Evolutionary conservation across 164 flowering plant species (phyloP).

Genomic region (Vitis rotundifolia): DNA sequence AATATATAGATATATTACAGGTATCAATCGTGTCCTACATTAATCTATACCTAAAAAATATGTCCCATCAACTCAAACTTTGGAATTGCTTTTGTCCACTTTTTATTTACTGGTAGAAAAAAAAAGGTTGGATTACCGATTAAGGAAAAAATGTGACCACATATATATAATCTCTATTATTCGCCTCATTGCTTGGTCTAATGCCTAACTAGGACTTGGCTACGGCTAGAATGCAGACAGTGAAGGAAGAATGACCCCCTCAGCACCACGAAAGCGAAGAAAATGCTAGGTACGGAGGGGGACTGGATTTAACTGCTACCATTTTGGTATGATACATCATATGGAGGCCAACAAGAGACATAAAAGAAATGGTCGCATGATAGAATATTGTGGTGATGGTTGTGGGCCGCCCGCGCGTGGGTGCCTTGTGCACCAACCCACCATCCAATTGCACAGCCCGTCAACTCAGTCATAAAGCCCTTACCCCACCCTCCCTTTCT

Average conservation of each 20-base stretch:
- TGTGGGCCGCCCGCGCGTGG: constrained; percentile 21
- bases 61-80: no score
- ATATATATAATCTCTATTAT: background rate
- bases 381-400: background rate
- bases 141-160: no score
- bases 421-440: constrained; percentile 24
- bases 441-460: constrained; percentile 23
- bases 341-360: background rate
- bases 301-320: constrained; percentile 18
- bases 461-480: constrained; percentile 24
- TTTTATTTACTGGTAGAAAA: no score
- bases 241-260: background rate
- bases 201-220: no score
- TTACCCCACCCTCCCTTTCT: background rate
- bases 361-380: constrained; percentile 6
- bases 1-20: no score
- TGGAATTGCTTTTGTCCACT: no score
- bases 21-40: no score
- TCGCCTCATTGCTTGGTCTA: no score
- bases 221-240: constrained; percentile 7
- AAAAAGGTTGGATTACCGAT: no score
- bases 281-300: constrained; percentile 23
- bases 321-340: background rate
- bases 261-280: constrained; percentile 6
- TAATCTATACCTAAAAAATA: no score